These are phyloP conservation scores for Fonsecaea erecta DNA, from an alignment of 2,329 filamentous ascomycete genomes.

Conservation along the genomic window DNA sequence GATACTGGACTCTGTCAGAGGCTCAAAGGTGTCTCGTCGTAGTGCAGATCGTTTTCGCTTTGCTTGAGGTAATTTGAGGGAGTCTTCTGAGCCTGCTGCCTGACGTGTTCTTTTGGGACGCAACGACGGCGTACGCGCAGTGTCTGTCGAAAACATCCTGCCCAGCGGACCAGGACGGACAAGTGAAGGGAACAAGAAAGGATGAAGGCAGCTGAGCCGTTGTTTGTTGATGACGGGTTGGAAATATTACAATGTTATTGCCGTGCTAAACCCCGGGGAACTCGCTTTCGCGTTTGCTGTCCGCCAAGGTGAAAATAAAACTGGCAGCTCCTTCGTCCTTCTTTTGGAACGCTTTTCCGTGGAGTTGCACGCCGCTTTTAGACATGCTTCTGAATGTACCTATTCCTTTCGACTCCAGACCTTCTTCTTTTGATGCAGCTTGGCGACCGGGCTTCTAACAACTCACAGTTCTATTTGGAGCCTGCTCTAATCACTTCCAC, in stretches of 20 bases:
- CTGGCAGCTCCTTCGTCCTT: neutral
- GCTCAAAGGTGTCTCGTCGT: constrained; percentile 44
- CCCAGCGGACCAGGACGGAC: constrained; percentile 5
- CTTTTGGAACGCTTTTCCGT: neutral
- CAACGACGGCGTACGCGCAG: constrained; percentile 33
- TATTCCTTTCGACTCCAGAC: too few species aligned
- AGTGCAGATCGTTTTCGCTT: constrained; percentile 54
- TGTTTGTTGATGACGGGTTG: neutral
- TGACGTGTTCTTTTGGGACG: constrained; percentile 41
- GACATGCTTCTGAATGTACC: too few species aligned
- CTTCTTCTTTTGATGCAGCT: too few species aligned
- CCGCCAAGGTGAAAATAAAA: neutral
- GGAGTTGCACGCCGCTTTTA: too few species aligned
- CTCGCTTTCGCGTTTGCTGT: neutral
- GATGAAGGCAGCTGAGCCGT: neutral
- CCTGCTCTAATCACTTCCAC: too few species aligned
- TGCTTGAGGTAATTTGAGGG: constrained; percentile 50
- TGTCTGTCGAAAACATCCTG: constrained; percentile 40
- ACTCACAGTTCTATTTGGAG: too few species aligned
- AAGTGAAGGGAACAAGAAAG: neutral
- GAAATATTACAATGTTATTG: constrained; percentile 2
- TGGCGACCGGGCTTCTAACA: too few species aligned
- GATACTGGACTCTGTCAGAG: constrained; percentile 34
- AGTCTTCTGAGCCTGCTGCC: constrained; percentile 48
- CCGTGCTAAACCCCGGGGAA: constrained; percentile 1